Evolutionary conservation across 2,329 filamentous ascomycete species (phyloP).

Genomic region (Alternaria sp.): DNA sequence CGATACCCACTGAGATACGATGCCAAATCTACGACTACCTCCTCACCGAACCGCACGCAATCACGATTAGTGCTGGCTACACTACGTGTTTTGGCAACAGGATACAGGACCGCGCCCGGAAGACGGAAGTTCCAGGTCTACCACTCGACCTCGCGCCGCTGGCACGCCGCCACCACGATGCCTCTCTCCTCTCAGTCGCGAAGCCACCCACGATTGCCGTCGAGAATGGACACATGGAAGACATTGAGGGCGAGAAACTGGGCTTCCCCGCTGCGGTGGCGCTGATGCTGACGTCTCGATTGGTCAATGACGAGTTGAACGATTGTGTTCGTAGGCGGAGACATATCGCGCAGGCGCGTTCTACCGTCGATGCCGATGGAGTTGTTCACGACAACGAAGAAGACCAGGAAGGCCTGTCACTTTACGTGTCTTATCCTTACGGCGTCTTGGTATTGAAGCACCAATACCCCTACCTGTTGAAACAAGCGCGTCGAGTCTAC

Average conservation of each 20-base stretch:
- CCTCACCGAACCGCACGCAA: slow-evolving; percentile 41
- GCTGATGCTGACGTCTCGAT: slow-evolving; percentile 38
- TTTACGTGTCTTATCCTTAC: slow-evolving; percentile 51
- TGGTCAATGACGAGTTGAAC: slow-evolving; percentile 45
- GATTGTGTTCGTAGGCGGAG: slow-evolving; percentile 36
- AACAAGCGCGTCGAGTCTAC: slow-evolving; percentile 50
- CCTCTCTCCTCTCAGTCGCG: slow-evolving; percentile 39
- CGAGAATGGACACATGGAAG: slow-evolving; percentile 11
- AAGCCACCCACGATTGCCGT: slow-evolving; percentile 32
- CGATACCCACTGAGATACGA: slow-evolving; percentile 50
- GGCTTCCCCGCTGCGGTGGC: slow-evolving; percentile 32
- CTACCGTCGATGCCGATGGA: slow-evolving; percentile 1
- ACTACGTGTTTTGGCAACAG: slow-evolving; percentile 36
- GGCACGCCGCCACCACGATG: slow-evolving; percentile 40
- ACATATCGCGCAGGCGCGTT: slow-evolving; percentile 20
- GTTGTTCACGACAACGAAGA: not conserved
- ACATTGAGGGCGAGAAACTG: slow-evolving; percentile 15
- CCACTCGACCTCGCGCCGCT: slow-evolving; percentile 45
- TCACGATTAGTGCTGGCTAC: slow-evolving; percentile 50
- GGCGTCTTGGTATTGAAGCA: slow-evolving; percentile 50
- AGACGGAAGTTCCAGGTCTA: slow-evolving; percentile 44
- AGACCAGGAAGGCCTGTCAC: slow-evolving; percentile 42
- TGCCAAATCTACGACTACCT: slow-evolving; percentile 52
- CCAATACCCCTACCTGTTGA: slow-evolving; percentile 48
- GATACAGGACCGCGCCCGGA: slow-evolving; percentile 33